These are phyloP conservation scores for Emmonsiellopsis sp. DNA, from an alignment of 2,329 filamentous ascomycete genomes.

Conservation along the genomic window DNA sequence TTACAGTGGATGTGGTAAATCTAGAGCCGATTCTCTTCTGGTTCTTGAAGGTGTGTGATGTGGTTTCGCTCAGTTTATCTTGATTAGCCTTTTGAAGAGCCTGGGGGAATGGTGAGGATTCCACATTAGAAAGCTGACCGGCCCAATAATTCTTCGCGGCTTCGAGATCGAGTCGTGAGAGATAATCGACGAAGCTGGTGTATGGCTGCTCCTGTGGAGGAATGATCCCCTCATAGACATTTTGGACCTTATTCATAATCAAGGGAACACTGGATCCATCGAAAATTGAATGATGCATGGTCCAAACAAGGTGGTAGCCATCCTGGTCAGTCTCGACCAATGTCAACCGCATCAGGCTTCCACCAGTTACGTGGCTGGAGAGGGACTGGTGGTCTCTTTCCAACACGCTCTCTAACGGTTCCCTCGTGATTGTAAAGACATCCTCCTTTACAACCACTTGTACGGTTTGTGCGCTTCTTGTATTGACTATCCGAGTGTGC, in stretches of 20 bases:
- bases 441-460: conserved; percentile 33
- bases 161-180: not conserved
- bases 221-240: conserved; percentile 8
- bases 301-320: conserved; percentile 27
- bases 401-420: not conserved
- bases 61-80: conserved; percentile 6
- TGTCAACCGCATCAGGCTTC: conserved; percentile 23
- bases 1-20: conserved; percentile 22
- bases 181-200: conserved; percentile 17
- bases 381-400: conserved; percentile 8
- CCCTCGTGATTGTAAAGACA: not conserved
- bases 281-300: conserved; percentile 36
- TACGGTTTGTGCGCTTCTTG: conserved; percentile 26
- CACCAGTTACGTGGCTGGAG: conserved; percentile 17
- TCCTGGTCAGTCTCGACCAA: conserved; percentile 9
- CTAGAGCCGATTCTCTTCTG: conserved; percentile 3
- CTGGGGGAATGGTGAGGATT: conserved; percentile 6
- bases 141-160: not conserved
- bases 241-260: conserved; percentile 12
- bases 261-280: conserved; percentile 26
- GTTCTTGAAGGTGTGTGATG: not conserved
- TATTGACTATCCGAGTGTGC: conserved; percentile 61
- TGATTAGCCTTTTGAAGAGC: conserved; percentile 7
- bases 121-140: not conserved
- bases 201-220: conserved; percentile 8